Evolutionary conservation across 768 basidiomycete genomes (phyloP).

Genomic region (Termitomyces sp.): DNA sequence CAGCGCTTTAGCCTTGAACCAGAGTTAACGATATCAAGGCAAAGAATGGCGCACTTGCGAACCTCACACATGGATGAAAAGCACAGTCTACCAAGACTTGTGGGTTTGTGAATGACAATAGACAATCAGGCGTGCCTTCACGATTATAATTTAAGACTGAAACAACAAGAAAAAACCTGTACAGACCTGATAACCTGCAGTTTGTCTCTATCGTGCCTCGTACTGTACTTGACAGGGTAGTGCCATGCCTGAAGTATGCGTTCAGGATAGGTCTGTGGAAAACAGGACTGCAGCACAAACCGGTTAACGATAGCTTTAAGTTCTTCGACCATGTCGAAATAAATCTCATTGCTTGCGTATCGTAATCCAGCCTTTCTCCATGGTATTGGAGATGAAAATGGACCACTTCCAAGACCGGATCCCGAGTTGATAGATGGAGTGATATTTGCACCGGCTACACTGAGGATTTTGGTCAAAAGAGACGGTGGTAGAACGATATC

Average conservation of each 20-base stretch:
- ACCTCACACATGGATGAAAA: conserved; percentile 94
- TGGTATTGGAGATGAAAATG: conserved; percentile 87
- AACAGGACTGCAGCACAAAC: conserved; percentile 31
- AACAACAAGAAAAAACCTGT: background rate
- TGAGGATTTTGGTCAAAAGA: conserved; percentile 68
- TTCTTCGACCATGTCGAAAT: conserved; percentile 86
- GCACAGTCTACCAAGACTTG: conserved; percentile 71
- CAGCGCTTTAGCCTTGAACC: conserved; percentile 73
- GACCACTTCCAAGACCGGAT: conserved; percentile 37
- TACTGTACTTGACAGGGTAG: conserved; percentile 58
- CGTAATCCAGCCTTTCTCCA: conserved; percentile 85
- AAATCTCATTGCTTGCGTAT: conserved; percentile 87
- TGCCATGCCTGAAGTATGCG: conserved; percentile 50
- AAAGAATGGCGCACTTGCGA: background rate
- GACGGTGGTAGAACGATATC: conserved; percentile 94
- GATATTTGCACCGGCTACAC: conserved; percentile 46
- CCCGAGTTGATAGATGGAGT: conserved; percentile 42
- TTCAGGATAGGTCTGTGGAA: background rate
- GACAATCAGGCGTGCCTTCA: conserved; percentile 84
- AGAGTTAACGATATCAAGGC: conserved; percentile 3
- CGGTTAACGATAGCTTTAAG: conserved; percentile 74
- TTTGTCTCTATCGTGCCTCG: conserved; percentile 79
- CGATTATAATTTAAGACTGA: background rate
- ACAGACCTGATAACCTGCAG: conserved; percentile 66
- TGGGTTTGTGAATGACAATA: conserved; percentile 71